Evolutionary conservation across 2,329 filamentous ascomycete species (phyloP), one percentile per base, ranked within the genome.

Genomic region (Exophiala dermatitidis): DNA sequence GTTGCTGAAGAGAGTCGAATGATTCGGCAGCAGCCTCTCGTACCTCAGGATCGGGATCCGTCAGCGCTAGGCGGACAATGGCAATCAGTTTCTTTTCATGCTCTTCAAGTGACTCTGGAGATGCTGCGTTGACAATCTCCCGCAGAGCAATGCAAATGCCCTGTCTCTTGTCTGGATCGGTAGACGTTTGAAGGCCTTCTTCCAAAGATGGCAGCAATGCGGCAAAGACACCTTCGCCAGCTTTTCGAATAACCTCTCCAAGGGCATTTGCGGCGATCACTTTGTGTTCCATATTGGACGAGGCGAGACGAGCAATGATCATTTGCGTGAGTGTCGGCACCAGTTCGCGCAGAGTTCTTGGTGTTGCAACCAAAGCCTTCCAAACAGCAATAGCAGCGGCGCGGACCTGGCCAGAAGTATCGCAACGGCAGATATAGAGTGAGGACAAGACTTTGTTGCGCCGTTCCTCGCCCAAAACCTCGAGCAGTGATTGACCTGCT

Each of bases 221-320:
- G 28, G 90, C 82, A 59, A 98, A 77, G 53, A 98, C 90, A 52
- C 89, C 86, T 69, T 98, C 93, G 57, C 94, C 93, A 65, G 93
- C 91, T 72, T 95, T 96, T 65, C 93, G 85, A 66, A 98, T 97
- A 61, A 98, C 82, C 69, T 98, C 93, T 66, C 93, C 93, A 52
- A 98, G 79, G 46, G 93, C 90, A 69, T 97, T 97, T 69, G 91
- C 91, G 61, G 94, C 93, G 76, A 98, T 98, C 63, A 95, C 86
- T 76, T 96, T 97, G 71, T 98, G 93, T 70, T 98, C 93, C 85
- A 95, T 90, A 67, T 96, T 97, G 43, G 90, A 86, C 69, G 90
- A 97, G 58, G 90, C 93, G 62, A 98, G 80, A 46, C 93, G 87
- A 55, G 88, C 84, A 68, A 98, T 97, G 63, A 98, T 86, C 59